Base-by-base conservation (phyloP, 768 basidiomycete genomes). In the Kwoniella dejecticola region DNA sequence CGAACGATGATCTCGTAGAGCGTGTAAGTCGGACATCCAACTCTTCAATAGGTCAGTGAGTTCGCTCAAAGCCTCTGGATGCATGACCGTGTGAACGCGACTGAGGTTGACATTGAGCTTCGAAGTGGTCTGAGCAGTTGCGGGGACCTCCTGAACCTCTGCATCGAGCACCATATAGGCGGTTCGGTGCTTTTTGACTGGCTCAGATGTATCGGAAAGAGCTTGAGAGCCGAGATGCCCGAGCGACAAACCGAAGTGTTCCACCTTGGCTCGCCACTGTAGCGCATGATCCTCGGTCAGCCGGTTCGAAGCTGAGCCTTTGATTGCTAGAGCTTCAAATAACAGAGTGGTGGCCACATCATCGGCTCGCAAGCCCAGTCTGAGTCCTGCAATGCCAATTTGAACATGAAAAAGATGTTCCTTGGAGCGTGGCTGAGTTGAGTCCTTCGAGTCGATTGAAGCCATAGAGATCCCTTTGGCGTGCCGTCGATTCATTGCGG, bases 51-150 rank as follows among this genome's bases (percentile, higher is more conserved):
- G 68, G 74, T 97, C 94, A 15, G 88, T 90, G 7, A 97, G 81
- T 74, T 95, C 90, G 21, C 88, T 88, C 52, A 97, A 87, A 0
- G 95, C 94, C 65, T 90, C 90, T 10, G 94, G 88, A 76, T 93
- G 92, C 88, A 96, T 88, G 31, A 95, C 89, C 1, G 94, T 92
- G 71, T 97, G 91, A 2, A 91, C 85, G 77, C 88, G 90, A 7
- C 84, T 85, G 23, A 94, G 79, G 1, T 81, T 77, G 29, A 92
- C 62, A 33, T 85, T 81, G 1, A 82, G 60, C n/a, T 69, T 69
- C 13, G 74, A 67, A 1, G 70, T 42, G 2, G 55, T 41, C 2
- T 49, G 61, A 2, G 53, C 30, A 15, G 64, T 52, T 19, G 62
- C 50, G 10, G 68, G 71, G 24, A 59, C 33, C 45, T 76, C 72